Percentiles rank a stretch among this genome's conserved stretches.
Evolutionary conservation across 306 rosid genomes (phyloP).

Genomic region (Cercis canadensis): DNA sequence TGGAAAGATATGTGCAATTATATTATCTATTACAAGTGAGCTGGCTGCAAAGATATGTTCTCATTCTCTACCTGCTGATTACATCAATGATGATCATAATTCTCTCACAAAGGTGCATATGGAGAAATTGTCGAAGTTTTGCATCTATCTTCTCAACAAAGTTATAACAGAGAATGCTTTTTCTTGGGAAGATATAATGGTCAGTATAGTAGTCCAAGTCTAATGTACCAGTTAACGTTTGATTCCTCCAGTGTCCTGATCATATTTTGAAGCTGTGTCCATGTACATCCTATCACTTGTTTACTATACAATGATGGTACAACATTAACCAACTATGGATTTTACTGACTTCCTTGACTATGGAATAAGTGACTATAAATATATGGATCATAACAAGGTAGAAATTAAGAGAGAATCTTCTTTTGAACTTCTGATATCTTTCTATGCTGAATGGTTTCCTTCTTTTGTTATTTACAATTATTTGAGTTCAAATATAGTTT

Average conservation of each 20-base stretch:
- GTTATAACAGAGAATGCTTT: conserved; percentile 53
- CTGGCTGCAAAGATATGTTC: conserved; percentile 60
- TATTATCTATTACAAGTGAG: conserved; percentile 67
- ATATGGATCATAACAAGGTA: not conserved
- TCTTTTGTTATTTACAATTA: no score
- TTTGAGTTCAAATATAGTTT: conserved; percentile 15
- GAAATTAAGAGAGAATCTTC: no score
- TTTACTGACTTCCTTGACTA: conserved; percentile 26
- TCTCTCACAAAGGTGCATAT: conserved; percentile 49
- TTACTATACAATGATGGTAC: not conserved
- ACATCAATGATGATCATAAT: conserved; percentile 39
- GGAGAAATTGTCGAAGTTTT: conserved; percentile 70
- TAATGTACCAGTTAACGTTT: conserved; percentile 14
- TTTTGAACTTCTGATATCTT: no score
- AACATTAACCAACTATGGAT: conserved; percentile 6
- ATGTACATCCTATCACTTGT: not conserved
- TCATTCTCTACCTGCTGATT: conserved; percentile 42
- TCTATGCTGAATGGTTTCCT: no score
- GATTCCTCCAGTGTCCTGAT: conserved; percentile 18
- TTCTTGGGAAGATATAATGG: conserved; percentile 82
- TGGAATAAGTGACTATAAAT: not conserved
- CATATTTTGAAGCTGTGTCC: conserved; percentile 24
- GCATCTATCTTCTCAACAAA: conserved; percentile 75
- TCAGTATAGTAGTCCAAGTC: conserved; percentile 42
- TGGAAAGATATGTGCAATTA: conserved; percentile 67